A percentile compares a stretch with the other conserved stretches of the same genome.
These are phyloP conservation scores for Candida cerambycidarum DNA, from an alignment of 805 yeast genomes.

Conservation along the genomic window DNA sequence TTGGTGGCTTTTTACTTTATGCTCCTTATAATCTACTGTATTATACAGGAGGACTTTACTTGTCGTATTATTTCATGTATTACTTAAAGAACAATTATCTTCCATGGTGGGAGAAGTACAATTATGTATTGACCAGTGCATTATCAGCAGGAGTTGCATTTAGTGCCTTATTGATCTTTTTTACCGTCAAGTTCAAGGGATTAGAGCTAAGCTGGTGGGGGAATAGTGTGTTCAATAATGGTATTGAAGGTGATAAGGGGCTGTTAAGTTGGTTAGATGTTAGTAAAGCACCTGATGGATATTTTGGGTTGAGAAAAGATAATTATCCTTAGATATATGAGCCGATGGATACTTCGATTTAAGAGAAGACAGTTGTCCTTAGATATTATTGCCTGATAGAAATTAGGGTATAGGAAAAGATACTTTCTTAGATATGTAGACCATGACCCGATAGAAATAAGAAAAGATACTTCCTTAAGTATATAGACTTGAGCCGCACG, in stretches of 20 bases:
- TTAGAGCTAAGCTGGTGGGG: conserved; percentile 65
- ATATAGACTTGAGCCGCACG: too few species aligned
- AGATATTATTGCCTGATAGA: too few species aligned
- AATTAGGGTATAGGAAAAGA: too few species aligned
- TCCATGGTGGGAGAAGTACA: conserved; percentile 72
- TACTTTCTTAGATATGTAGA: too few species aligned
- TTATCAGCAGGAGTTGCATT: conserved; percentile 64
- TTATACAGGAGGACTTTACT: conserved; percentile 59
- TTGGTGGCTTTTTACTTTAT: conserved; percentile 49
- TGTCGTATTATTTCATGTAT: conserved; percentile 59
- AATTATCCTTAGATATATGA: conserved; percentile 22
- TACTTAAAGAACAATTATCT: conserved; percentile 48
- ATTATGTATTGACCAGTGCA: conserved; percentile 60
- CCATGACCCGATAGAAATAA: too few species aligned
- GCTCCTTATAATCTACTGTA: conserved; percentile 54
- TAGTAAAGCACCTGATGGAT: conserved; percentile 31
- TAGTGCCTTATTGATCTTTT: conserved; percentile 58
- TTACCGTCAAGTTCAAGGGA: conserved; percentile 47
- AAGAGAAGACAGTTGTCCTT: too few species aligned
- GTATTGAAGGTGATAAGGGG: conserved; percentile 35
- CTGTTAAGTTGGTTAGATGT: conserved; percentile 30
- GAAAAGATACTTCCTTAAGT: too few species aligned
- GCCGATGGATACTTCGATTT: too few species aligned
- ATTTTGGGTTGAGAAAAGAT: conserved; percentile 30
- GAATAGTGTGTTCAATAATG: conserved; percentile 33